These are phyloP conservation scores for Kalmusia sp. DNA, from an alignment of 2,329 filamentous ascomycete species.

Conservation along the genomic window DNA sequence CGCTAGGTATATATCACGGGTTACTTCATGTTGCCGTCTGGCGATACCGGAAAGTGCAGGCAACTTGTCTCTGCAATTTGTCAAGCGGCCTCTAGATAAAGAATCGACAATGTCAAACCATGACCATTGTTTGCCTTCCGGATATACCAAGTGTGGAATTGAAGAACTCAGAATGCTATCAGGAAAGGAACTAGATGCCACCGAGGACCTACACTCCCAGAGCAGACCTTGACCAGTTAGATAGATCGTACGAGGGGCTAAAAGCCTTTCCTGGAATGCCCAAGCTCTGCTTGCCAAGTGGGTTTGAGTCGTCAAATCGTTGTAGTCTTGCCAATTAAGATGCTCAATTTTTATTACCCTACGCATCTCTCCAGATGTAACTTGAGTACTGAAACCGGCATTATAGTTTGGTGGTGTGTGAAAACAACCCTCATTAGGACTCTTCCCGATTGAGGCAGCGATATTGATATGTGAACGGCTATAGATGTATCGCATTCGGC, in stretches of 20 bases:
- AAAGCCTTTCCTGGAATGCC: conserved; percentile 9
- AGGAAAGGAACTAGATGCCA: conserved; percentile 4
- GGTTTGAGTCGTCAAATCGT: not conserved
- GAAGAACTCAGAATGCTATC: not conserved
- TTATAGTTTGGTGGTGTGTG: not conserved
- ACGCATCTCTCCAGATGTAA: not conserved
- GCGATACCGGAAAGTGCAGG: conserved; percentile 10
- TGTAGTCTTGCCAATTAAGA: not conserved
- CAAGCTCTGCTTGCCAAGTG: conserved; percentile 9
- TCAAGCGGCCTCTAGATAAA: conserved; percentile 2
- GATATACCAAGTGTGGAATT: not conserved
- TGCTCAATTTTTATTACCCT: not conserved
- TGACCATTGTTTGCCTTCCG: not conserved
- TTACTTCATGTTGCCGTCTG: not conserved
- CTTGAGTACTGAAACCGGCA: not conserved
- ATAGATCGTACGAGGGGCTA: conserved; percentile 9
- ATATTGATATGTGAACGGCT: conserved; percentile 9
- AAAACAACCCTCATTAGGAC: conserved; percentile 2
- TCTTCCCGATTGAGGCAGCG: not conserved
- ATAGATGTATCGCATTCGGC: conserved; percentile 8
- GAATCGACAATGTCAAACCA: not conserved
- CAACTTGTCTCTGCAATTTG: conserved; percentile 5
- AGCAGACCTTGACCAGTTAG: conserved; percentile 2
- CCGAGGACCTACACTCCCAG: conserved; percentile 4
- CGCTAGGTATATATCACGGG: conserved; percentile 4